Evolutionary conservation across 768 basidiomycete species (phyloP), one percentile per base, ranked within the genome.

Genomic region (Tephrocybe sp.): DNA sequence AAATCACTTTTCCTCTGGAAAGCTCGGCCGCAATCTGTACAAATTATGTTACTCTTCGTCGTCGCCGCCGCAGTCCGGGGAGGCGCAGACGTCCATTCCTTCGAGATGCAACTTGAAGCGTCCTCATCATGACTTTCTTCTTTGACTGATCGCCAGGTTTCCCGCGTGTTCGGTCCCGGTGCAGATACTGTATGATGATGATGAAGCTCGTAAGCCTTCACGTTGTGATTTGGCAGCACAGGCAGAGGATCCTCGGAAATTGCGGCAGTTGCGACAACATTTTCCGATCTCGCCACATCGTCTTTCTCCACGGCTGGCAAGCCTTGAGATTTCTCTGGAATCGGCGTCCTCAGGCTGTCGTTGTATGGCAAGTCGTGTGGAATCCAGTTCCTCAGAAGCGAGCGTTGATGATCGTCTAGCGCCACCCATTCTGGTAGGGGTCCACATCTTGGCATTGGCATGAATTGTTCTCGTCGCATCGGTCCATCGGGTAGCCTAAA

Each of bases 281-380:
- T n/a, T n/a, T n/a, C n/a, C n/a, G n/a, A n/a, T n/a, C n/a, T n/a
- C n/a, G n/a, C n/a, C n/a, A n/a, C n/a, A n/a, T n/a, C n/a, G 27
- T 11, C 27, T 11, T 29, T 11, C 27, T 29, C 6, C 27, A 29
- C 27, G 11, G 27, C n/a, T 9, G 16, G 37, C 19, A 10, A 21
- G 16, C 9, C 21, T 41, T 22, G 39, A 12, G 16, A 29, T 11
- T 5, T n/a, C 19, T 48, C 39, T 21, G 39, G 23, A 40, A 40
- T 23, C 13, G 8, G 3, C 11, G 45, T 46, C 36, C 45, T 37
- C 12, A 46, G 22, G 45, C 45, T 46, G 16, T n/a, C 25, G 13
- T 38, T 10, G 27, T 46, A 46, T 23, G 39, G 47, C 10, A 31
- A 21, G 16, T 48, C 29, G 30, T 41, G 18, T 27, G 47, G n/a